Percentiles rank a stretch among this genome's conserved stretches.
Evolutionary conservation across 805 yeast species (phyloP).

Genomic region (Jamesozyma spencerorum): DNA sequence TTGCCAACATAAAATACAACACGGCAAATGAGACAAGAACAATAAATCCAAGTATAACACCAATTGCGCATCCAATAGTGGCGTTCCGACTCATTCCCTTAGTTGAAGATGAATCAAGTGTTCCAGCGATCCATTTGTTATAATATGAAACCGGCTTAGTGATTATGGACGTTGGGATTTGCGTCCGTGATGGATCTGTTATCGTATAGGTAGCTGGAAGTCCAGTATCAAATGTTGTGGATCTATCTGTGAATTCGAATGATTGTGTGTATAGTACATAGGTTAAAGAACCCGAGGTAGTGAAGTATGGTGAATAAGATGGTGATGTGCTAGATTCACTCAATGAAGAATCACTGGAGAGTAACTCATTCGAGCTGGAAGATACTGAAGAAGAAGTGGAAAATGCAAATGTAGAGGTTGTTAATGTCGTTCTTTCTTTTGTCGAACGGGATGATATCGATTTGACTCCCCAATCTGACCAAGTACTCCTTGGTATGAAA

Average conservation of each 20-base stretch:
- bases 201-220: conserved; percentile 4
- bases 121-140: conserved; percentile 2
- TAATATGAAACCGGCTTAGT: conserved; percentile 4
- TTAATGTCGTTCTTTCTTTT: background rate
- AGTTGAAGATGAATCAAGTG: background rate
- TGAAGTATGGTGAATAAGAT: conserved; percentile 4
- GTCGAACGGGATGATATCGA: too few species aligned
- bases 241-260: conserved; percentile 12
- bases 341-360: too few species aligned
- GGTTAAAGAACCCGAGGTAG: conserved; percentile 5
- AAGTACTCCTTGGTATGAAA: too few species aligned
- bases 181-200: background rate
- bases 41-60: background rate
- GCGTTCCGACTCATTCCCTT: background rate
- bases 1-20: background rate
- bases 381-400: conserved; percentile 3
- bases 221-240: conserved; percentile 13
- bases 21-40: background rate
- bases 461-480: too few species aligned
- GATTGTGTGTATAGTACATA: conserved; percentile 13
- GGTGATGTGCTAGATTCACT: background rate
- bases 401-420: background rate
- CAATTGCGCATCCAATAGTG: conserved; percentile 4
- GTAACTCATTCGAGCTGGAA: conserved; percentile 3
- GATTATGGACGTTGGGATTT: background rate